These are phyloP conservation scores for Aspergillus sp. DNA, from an alignment of 2,329 filamentous ascomycete species.

Conservation along the genomic window DNA sequence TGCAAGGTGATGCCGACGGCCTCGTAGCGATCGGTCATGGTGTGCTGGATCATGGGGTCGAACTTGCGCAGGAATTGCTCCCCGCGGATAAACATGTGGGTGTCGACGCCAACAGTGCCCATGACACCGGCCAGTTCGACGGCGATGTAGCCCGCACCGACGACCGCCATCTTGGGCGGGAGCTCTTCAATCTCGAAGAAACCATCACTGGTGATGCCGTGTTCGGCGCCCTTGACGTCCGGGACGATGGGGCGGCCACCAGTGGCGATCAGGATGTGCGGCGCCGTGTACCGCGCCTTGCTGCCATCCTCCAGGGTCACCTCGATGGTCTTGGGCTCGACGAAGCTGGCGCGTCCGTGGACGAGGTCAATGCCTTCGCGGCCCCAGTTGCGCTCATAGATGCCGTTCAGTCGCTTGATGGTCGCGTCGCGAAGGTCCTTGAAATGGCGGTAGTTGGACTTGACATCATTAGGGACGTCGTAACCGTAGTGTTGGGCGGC, in stretches of 20 bases:
- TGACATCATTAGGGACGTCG: conserved; percentile 42
- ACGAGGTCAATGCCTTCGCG: conserved; percentile 52
- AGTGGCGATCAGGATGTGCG: conserved; percentile 50
- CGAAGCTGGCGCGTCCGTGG: conserved; percentile 49
- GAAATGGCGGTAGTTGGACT: conserved; percentile 47
- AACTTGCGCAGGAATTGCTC: conserved; percentile 51
- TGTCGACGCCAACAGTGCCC: conserved; percentile 50
- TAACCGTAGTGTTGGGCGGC: conserved; percentile 50
- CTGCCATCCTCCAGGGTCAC: conserved; percentile 44
- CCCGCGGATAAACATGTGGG: conserved; percentile 52
- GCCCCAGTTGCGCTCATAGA: conserved; percentile 52
- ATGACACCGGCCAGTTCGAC: conserved; percentile 53
- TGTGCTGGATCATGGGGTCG: conserved; percentile 53
- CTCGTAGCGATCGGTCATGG: conserved; percentile 53
- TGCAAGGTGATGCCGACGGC: conserved; percentile 49
- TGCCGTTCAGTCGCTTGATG: conserved; percentile 46
- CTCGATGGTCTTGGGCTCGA: conserved; percentile 45
- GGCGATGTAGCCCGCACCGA: conserved; percentile 53
- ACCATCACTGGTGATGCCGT: conserved; percentile 52
- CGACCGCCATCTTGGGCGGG: conserved; percentile 50
- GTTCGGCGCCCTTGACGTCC: conserved; percentile 45
- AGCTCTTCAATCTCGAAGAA: conserved; percentile 53
- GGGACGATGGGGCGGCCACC: conserved; percentile 48
- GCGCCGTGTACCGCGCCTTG: conserved; percentile 41
- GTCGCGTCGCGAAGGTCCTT: conserved; percentile 48